Percentiles rank a stretch among this genome's conserved stretches.
phyloP scores from a whole-genome alignment of 352 stramenopile species.

The Globisporangium apiculatum region DNA sequence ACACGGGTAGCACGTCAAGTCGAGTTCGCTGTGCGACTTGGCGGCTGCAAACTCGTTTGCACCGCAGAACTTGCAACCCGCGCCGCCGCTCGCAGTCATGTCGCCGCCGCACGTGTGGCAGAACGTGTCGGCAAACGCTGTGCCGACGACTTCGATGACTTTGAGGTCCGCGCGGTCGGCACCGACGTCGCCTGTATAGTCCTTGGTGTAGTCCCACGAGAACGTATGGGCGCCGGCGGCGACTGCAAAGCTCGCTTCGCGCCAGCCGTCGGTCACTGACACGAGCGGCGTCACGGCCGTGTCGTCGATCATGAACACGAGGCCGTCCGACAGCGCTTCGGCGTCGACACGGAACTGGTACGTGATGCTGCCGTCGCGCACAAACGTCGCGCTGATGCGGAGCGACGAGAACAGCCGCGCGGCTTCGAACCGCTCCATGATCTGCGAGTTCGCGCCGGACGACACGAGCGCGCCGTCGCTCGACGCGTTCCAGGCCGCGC shows the following conservation, averaged over 20 bases:
- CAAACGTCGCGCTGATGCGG: constrained; percentile 67
- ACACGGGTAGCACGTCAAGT: constrained; percentile 71
- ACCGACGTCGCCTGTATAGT: constrained; percentile 61
- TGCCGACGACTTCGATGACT: constrained; percentile 79
- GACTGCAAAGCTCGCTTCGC: constrained; percentile 52
- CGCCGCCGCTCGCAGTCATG: constrained; percentile 69
- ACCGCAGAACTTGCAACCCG: constrained; percentile 74
- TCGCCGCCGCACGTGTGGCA: constrained; percentile 72
- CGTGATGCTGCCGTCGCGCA: constrained; percentile 61
- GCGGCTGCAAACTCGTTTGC: constrained; percentile 67
- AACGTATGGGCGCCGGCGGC: constrained; percentile 56
- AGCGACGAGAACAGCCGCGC: constrained; percentile 68
- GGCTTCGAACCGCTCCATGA: constrained; percentile 58
- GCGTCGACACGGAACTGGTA: constrained; percentile 76
- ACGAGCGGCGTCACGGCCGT: constrained; percentile 39
- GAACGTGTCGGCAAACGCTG: constrained; percentile 58
- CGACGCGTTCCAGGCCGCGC: constrained; percentile 58
- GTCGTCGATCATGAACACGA: constrained; percentile 72
- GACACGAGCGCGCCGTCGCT: constrained; percentile 47
- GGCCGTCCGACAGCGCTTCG: constrained; percentile 64
- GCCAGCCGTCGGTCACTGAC: constrained; percentile 65
- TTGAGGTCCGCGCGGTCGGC: constrained; percentile 67
- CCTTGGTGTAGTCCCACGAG: constrained; percentile 78
- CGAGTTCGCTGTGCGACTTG: constrained; percentile 63
- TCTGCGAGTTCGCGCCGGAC: constrained; percentile 63